A percentile compares a stretch with the other conserved stretches of the same genome.
These are phyloP conservation scores for Geotrichum armillariae DNA, from an alignment of 1,139 yeast species.

Conservation along the genomic window DNA sequence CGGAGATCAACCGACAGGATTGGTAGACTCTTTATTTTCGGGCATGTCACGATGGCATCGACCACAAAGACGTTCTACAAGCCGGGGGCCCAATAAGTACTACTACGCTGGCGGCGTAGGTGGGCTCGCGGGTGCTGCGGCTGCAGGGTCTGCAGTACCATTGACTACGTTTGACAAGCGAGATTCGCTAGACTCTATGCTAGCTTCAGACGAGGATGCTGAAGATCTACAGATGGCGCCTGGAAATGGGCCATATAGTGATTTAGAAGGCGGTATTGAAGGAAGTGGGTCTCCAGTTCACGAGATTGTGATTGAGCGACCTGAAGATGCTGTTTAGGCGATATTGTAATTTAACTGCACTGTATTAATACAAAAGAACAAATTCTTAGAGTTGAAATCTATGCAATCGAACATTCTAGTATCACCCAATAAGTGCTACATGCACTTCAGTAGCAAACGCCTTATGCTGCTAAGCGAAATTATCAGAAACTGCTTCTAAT, in stretches of 20 bases:
- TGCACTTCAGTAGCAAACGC: no score
- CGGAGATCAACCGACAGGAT: conserved; percentile 14
- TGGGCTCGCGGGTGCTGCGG: conserved; percentile 6
- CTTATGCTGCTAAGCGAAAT: no score
- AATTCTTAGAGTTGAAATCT: no score
- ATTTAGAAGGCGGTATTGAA: conserved; percentile 1
- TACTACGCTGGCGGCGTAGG: background rate
- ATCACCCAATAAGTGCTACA: no score
- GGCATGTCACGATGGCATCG: conserved; percentile 22
- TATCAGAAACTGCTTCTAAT: no score
- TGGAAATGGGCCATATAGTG: conserved; percentile 5
- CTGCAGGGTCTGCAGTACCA: conserved; percentile 3
- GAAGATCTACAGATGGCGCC: background rate
- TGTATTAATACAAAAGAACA: no score
- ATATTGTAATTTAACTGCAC: no score
- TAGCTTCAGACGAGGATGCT: conserved; percentile 11
- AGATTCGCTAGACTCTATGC: conserved; percentile 13
- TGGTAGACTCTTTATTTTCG: conserved; percentile 14
- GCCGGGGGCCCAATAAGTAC: conserved; percentile 3
- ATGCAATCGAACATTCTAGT: no score
- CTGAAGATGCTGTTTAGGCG: background rate
- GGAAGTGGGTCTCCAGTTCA: conserved; percentile 2
- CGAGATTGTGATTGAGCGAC: conserved; percentile 9
- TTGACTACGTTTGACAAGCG: conserved; percentile 9
- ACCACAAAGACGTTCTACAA: conserved; percentile 6